phyloP scores from a whole-genome alignment of 1,284 basidiomycete genomes.

The Gomphus bonarii region DNA sequence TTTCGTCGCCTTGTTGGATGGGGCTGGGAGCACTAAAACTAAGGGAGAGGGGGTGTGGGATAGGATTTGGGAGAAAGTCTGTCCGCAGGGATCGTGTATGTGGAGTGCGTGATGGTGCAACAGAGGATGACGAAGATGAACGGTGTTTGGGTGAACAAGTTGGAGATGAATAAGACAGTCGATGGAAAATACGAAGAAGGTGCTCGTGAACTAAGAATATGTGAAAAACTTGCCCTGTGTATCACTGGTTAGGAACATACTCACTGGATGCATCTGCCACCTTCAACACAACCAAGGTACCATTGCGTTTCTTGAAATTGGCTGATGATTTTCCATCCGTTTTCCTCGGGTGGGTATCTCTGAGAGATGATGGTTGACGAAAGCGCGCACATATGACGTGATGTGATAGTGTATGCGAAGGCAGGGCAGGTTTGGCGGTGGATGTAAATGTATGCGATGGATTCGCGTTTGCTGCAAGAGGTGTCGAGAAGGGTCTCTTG shows the following conservation, averaged over 20 bases:
- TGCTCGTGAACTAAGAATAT: slow-evolving; percentile 2
- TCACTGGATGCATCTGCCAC: neutral
- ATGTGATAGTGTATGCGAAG: neutral
- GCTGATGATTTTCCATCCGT: neutral
- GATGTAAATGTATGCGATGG: neutral
- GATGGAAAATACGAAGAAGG: slow-evolving; percentile 6
- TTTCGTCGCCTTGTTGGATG: neutral
- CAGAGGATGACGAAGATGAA: neutral
- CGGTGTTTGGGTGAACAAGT: neutral
- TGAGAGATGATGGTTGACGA: neutral
- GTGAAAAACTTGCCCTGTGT: neutral
- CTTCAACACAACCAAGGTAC: neutral
- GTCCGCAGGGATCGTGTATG: slow-evolving; percentile 6
- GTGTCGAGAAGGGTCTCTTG: neutral
- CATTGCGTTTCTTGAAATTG: neutral
- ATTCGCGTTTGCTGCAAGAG: neutral
- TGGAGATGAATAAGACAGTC: slow-evolving; percentile 4
- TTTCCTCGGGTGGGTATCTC: neutral
- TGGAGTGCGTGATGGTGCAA: neutral
- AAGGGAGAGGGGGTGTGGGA: slow-evolving; percentile 7
- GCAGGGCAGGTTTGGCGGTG: neutral
- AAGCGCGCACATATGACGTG: neutral
- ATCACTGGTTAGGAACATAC: neutral
- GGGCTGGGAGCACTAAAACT: slow-evolving; percentile 7
- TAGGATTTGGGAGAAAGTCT: slow-evolving; percentile 9